These are phyloP conservation scores for Vaccinium vitisidaea DNA, from an alignment of 148 eudicot genomes.

Conservation along the genomic window DNA sequence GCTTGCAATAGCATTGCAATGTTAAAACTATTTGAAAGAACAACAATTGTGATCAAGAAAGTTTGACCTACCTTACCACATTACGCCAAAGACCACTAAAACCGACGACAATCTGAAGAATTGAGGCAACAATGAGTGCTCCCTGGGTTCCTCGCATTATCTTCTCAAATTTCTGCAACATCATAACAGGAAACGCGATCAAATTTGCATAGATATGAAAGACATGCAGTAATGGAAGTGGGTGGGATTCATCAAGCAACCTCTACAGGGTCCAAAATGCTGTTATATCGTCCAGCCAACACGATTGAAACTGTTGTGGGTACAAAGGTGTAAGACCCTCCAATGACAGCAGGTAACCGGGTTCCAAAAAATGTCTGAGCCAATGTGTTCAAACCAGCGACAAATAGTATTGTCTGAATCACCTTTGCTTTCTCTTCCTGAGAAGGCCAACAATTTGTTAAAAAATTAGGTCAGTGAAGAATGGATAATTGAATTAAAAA, in stretches of 20 bases:
- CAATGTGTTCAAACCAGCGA: conserved; percentile 77
- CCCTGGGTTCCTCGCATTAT: conserved; percentile 90
- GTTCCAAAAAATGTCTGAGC: conserved; percentile 75
- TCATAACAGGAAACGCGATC: conserved; percentile 3
- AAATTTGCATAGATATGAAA: conserved; percentile 6
- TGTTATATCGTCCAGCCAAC: conserved; percentile 72
- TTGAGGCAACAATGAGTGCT: conserved; percentile 82
- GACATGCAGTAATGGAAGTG: neutral
- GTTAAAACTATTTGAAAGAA: neutral
- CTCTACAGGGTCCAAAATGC: conserved; percentile 64
- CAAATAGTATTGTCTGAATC: conserved; percentile 84
- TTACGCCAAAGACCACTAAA: conserved; percentile 97
- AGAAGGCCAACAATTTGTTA: conserved; percentile 13
- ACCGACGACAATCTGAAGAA: conserved; percentile 74
- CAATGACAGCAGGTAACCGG: conserved; percentile 77
- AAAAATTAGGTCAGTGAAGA: neutral
- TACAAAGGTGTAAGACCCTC: conserved; percentile 79
- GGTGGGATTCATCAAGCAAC: conserved; percentile 28
- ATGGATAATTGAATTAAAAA: neutral
- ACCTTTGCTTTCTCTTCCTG: conserved; percentile 80
- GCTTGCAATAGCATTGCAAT: neutral
- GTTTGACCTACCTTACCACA: conserved; percentile 51
- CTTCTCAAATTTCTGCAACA: conserved; percentile 62
- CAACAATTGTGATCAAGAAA: neutral
- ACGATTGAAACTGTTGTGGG: conserved; percentile 81